These are phyloP conservation scores for Amphibolis antarctica DNA, from an alignment of 106 monocot species.

Conservation along the genomic window DNA sequence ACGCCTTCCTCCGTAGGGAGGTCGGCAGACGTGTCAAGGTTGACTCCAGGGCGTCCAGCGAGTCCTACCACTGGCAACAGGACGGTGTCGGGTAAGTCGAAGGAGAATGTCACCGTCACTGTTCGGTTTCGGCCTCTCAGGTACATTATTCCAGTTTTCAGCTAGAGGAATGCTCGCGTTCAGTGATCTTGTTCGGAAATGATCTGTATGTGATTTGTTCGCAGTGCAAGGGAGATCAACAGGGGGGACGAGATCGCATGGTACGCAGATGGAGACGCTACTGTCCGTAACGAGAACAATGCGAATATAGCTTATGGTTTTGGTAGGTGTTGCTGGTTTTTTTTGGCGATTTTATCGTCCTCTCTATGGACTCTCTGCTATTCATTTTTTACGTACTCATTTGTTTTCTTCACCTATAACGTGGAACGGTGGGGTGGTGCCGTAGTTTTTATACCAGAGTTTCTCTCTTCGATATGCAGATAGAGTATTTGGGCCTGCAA, in stretches of 20 bases:
- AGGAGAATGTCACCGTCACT: slow-evolving; percentile 90
- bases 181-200: background rate
- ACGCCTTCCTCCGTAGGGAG: slow-evolving; percentile 6
- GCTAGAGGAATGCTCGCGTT: background rate
- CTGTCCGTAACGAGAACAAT: slow-evolving; percentile 77
- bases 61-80: slow-evolving; percentile 16
- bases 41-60: slow-evolving; percentile 10
- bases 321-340: slow-evolving; percentile 31
- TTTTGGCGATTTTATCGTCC: background rate
- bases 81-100: slow-evolving; percentile 23
- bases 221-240: slow-evolving; percentile 73
- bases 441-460: background rate
- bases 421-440: no score
- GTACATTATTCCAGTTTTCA: slow-evolving; percentile 13
- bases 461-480: slow-evolving; percentile 38
- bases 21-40: slow-evolving; percentile 5
- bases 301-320: slow-evolving; percentile 57
- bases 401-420: background rate
- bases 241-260: slow-evolving; percentile 98
- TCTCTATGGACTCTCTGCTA: background rate
- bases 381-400: background rate
- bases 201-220: background rate
- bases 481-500: slow-evolving; percentile 91
- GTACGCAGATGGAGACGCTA: slow-evolving; percentile 88
- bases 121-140: slow-evolving; percentile 91